phyloP scores from a whole-genome alignment of 306 rosid species.

The Comarum palustre region DNA sequence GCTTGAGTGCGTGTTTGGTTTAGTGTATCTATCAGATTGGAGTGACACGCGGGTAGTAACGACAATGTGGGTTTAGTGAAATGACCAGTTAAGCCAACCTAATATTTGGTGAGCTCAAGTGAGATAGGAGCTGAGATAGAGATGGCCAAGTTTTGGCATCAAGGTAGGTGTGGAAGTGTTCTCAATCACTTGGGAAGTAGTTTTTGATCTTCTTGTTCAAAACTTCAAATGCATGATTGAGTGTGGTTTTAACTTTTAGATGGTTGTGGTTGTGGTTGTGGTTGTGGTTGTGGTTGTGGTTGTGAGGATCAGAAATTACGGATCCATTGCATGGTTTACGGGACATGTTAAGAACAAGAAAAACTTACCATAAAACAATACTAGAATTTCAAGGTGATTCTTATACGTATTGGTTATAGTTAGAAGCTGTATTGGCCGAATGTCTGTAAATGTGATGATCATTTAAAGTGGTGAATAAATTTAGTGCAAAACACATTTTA shows the following conservation, averaged over 20 bases:
- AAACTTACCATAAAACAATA: neutral
- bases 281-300: neutral
- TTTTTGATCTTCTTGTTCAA: neutral
- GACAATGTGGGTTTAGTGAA: neutral
- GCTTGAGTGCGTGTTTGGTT: neutral
- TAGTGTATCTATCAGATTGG: neutral
- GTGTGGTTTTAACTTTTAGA: neutral
- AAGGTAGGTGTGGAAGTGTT: neutral
- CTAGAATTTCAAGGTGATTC: too few species aligned
- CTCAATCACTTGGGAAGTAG: neutral
- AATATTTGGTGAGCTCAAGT: neutral
- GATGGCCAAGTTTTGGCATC: slow-evolving; percentile 9
- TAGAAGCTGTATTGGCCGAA: neutral
- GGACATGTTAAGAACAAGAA: neutral
- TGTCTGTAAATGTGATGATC: too few species aligned
- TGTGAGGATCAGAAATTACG: neutral
- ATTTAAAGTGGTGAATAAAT: too few species aligned
- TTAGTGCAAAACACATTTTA: too few species aligned
- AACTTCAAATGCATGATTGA: neutral
- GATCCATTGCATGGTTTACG: slow-evolving; percentile 1
- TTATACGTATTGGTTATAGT: neutral
- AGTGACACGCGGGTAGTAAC: neutral
- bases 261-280: neutral
- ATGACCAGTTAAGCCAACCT: neutral
- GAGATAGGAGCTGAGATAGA: neutral